Conservation (phyloP, 306 rosid genomes). For the Rubus parviflorus region DNA sequence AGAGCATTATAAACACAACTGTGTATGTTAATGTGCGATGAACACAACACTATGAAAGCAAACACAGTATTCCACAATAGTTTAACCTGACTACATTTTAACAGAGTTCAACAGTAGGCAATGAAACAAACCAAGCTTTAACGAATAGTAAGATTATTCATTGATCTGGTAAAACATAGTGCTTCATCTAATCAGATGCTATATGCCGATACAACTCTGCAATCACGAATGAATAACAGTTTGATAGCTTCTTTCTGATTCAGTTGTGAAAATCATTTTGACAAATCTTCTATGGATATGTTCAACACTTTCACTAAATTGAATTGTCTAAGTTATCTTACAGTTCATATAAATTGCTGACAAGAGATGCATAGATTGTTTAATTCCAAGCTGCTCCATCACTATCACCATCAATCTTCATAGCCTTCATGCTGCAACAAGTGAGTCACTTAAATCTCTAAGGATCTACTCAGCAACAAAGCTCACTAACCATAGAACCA, state of each 20-base stretch:
- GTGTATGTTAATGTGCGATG: neutral
- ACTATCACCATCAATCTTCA: neutral
- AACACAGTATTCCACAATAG: neutral
- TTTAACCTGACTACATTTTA: no score
- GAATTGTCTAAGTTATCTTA: neutral
- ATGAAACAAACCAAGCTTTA: neutral
- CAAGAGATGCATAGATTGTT: neutral
- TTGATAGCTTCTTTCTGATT: neutral
- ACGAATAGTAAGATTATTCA: neutral
- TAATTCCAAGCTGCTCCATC: neutral
- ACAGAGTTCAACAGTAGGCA: neutral
- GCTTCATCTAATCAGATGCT: neutral
- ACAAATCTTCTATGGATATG: neutral
- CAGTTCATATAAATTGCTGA: constrained; percentile 7
- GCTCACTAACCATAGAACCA: neutral
- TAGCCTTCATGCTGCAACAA: constrained; percentile 11
- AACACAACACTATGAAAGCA: neutral
- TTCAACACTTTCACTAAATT: neutral
- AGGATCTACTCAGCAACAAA: neutral
- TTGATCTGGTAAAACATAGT: neutral
- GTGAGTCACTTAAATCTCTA: neutral
- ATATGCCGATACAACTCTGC: neutral
- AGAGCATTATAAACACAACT: neutral
- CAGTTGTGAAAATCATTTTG: neutral
- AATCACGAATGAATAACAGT: neutral